phyloP scores from a whole-genome alignment of 495 filamentous ascomycete genomes.

The Penicillium samsonianum region DNA sequence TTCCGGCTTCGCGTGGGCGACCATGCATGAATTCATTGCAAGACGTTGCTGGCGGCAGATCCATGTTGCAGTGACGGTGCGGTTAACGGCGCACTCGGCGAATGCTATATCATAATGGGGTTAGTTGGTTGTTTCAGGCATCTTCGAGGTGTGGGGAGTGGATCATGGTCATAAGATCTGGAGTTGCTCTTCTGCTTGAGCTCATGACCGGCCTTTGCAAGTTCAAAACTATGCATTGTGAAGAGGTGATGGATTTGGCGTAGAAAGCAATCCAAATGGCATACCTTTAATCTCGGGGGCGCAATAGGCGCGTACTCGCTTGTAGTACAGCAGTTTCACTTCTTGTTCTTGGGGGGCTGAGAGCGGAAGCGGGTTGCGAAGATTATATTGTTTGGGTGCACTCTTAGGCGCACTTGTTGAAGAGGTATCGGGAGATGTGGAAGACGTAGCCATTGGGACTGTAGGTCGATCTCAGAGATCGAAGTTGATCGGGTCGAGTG shows the following conservation, averaged over 20 bases:
- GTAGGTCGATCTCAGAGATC: slow-evolving; percentile 22
- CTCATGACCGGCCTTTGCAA: not conserved
- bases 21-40: slow-evolving; percentile 93
- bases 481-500: slow-evolving; percentile 16
- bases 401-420: slow-evolving; percentile 18
- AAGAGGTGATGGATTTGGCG: no score
- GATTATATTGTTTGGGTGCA: slow-evolving; percentile 37
- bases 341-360: slow-evolving; percentile 88
- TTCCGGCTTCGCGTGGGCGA: slow-evolving; percentile 74
- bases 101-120: slow-evolving; percentile 58
- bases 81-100: slow-evolving; percentile 81
- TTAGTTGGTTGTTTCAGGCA: slow-evolving; percentile 10
- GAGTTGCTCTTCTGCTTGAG: not conserved
- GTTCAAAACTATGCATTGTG: not conserved
- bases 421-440: slow-evolving; percentile 25
- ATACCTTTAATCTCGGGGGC: slow-evolving; percentile 83
- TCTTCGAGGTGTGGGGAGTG: not conserved
- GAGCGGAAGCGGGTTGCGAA: slow-evolving; percentile 85
- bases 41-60: slow-evolving; percentile 75
- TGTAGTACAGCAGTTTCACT: slow-evolving; percentile 87
- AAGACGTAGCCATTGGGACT: slow-evolving; percentile 29
- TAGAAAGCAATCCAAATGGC: slow-evolving; percentile 12
- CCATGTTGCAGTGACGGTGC: slow-evolving; percentile 84
- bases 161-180: slow-evolving; percentile 2
- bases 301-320: slow-evolving; percentile 76